Evolutionary conservation across 2,329 filamentous ascomycete genomes (phyloP).

Genomic region (Apiospora rasikravindrae): DNA sequence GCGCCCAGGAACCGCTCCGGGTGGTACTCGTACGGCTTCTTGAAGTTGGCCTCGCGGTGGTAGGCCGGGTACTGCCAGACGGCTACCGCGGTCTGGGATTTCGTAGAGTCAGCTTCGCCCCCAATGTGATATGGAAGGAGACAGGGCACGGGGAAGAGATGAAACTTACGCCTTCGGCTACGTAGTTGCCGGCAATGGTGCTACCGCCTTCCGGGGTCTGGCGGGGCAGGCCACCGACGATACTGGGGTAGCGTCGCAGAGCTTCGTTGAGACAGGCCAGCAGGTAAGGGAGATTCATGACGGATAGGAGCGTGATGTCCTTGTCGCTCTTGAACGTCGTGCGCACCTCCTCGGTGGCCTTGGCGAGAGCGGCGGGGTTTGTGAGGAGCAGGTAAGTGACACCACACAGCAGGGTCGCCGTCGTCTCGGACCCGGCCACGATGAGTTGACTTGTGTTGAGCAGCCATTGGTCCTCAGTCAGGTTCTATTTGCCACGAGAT

Average conservation of each 20-base stretch:
- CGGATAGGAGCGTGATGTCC: slow-evolving; percentile 43
- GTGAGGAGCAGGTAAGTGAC: slow-evolving; percentile 46
- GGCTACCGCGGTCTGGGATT: slow-evolving; percentile 43
- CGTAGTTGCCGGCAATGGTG: slow-evolving; percentile 27
- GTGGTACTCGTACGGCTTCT: slow-evolving; percentile 48
- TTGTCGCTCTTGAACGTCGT: slow-evolving; percentile 40
- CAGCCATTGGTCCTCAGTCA: background rate
- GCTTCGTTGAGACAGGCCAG: slow-evolving; percentile 47
- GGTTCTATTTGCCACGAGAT: background rate
- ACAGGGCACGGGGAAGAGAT: background rate
- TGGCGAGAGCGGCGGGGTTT: slow-evolving; percentile 36
- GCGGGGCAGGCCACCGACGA: slow-evolving; percentile 29
- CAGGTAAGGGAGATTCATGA: slow-evolving; percentile 43
- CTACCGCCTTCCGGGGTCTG: slow-evolving; percentile 26
- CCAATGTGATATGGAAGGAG: too few relatives aligned
- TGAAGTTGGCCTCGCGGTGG: slow-evolving; percentile 50
- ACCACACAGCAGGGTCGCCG: slow-evolving; percentile 50
- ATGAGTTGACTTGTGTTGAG: slow-evolving; percentile 21
- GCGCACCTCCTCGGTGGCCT: slow-evolving; percentile 45
- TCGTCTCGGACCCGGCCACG: slow-evolving; percentile 55
- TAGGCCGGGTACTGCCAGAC: slow-evolving; percentile 49
- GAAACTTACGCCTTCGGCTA: slow-evolving; percentile 21
- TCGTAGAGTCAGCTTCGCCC: slow-evolving; percentile 28
- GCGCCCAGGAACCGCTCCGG: slow-evolving; percentile 24
- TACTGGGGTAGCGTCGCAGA: slow-evolving; percentile 46